These are phyloP conservation scores for Pyrenochaeta sp. DNA, from an alignment of 2,329 filamentous ascomycete species.

Conservation along the genomic window DNA sequence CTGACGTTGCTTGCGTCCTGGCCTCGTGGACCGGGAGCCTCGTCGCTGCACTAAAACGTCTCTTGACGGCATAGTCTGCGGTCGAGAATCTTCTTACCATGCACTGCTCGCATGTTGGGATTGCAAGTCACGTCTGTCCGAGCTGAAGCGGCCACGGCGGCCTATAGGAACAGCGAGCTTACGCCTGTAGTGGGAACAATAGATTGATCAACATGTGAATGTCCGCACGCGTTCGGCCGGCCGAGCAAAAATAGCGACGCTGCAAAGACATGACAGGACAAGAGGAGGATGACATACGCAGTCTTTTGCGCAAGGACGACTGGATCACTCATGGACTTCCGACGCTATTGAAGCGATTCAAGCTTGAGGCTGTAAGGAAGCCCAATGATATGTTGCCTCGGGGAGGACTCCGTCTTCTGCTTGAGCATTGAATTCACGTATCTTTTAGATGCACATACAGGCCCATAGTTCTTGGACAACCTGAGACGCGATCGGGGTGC, in stretches of 20 bases:
- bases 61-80: neutral
- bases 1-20: slow-evolving; percentile 14
- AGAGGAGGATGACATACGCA: neutral
- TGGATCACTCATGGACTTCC: neutral
- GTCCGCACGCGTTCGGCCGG: neutral
- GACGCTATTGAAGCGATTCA: no score
- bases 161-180: neutral
- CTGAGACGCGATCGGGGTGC: neutral
- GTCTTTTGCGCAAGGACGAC: neutral
- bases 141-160: neutral
- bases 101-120: neutral
- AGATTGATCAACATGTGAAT: slow-evolving; percentile 2
- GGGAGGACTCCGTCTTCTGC: neutral
- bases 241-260: neutral
- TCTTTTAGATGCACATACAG: neutral
- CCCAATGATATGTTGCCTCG: neutral
- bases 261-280: neutral
- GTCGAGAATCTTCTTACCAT: neutral
- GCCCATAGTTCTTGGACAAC: neutral
- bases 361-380: no score
- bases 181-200: slow-evolving; percentile 2
- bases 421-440: neutral
- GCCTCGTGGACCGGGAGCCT: neutral
- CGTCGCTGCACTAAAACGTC: neutral
- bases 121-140: neutral